Conservation (phyloP, 164 flowering plant genomes). For the Protea cynaroides region DNA sequence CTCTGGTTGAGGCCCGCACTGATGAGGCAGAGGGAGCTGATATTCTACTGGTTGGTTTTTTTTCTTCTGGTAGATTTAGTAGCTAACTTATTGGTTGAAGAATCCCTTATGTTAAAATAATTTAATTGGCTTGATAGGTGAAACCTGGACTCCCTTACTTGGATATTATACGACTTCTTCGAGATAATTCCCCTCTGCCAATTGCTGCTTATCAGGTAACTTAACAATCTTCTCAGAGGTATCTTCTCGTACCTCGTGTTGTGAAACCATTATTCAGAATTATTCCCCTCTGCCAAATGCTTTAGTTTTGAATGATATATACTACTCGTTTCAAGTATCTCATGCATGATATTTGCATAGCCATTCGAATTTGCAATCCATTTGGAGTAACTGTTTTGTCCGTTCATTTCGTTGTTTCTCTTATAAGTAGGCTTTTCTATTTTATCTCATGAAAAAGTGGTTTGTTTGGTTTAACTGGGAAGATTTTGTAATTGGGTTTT, state of each 20-base stretch:
- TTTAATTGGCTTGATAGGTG: conserved; percentile 39
- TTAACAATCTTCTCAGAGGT: not conserved
- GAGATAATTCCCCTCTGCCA: conserved; percentile 75
- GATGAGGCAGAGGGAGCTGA: conserved; percentile 98
- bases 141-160: conserved; percentile 94
- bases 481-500: no score
- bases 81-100: not conserved
- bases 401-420: no score
- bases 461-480: no score
- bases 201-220: conserved; percentile 97
- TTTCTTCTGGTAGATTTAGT: not conserved
- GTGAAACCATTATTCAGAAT: not conserved
- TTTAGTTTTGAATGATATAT: not conserved
- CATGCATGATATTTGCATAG: not conserved
- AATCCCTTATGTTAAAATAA: not conserved
- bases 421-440: no score
- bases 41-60: conserved; percentile 67
- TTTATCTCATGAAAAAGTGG: no score
- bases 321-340: not conserved
- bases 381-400: no score
- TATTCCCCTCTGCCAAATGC: not conserved
- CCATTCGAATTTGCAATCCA: no score
- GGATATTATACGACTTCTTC: conserved; percentile 85
- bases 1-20: conserved; percentile 61
- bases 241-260: not conserved